A percentile compares a stretch with the other conserved stretches of the same genome.
Evolutionary conservation across 192 early-diverging fungal species (phyloP).

Genomic region (Chytriomyces confervae): DNA sequence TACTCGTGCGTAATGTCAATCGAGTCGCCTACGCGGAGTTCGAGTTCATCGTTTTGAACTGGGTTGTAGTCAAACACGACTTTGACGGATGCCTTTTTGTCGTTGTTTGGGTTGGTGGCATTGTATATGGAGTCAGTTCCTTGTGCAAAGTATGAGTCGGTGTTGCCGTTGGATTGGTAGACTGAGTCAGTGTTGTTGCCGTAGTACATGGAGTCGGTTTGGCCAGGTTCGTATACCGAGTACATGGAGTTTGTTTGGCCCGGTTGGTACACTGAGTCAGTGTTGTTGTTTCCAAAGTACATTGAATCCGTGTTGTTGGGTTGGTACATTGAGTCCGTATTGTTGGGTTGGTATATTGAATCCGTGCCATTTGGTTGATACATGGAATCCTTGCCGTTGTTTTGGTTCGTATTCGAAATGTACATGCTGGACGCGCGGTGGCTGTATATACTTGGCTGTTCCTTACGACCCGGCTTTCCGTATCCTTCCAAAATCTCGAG

Average conservation of each 20-base stretch:
- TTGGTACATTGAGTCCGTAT: too few species aligned
- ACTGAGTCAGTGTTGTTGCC: neutral
- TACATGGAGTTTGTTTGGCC: neutral
- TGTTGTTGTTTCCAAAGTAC: too few species aligned
- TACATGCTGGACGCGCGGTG: conserved; percentile 22
- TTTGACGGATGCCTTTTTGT: neutral
- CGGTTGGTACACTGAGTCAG: too few species aligned
- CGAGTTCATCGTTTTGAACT: conserved; percentile 5
- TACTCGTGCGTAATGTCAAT: conserved; percentile 8
- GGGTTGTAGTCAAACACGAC: conserved; percentile 16
- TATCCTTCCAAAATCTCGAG: conserved; percentile 35
- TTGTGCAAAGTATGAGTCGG: too few species aligned
- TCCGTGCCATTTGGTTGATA: too few species aligned
- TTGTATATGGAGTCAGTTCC: neutral
- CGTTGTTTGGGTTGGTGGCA: neutral
- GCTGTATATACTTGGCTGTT: conserved; percentile 10
- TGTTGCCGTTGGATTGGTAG: neutral
- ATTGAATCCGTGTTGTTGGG: too few species aligned
- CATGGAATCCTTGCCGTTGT: too few species aligned
- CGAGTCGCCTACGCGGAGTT: neutral
- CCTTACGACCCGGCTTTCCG: neutral
- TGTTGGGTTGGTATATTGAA: too few species aligned
- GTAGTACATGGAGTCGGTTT: neutral
- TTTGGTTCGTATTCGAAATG: too few species aligned
- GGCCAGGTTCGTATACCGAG: neutral